Base-by-base conservation (phyloP, 2,329 filamentous ascomycete genomes). In the Aspergillus tamarii region DNA sequence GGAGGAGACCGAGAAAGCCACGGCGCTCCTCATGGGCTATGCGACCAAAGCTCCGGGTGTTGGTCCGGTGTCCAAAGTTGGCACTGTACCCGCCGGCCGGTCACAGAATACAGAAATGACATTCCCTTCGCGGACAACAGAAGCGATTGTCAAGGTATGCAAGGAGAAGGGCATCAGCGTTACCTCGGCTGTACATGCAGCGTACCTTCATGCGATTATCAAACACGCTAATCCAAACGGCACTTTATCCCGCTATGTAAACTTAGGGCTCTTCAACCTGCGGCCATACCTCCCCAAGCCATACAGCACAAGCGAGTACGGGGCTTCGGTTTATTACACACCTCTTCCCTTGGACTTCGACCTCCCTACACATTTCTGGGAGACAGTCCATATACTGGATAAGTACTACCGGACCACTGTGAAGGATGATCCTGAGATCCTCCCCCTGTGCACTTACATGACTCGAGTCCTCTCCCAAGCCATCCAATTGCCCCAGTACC, bases 211-310 rank as follows among this genome's bases (percentile, higher is more conserved):
- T 4, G 50, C 32, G 8, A 11, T 61, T 34, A 45, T 53, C 14
- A 61, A 61, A 28, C 53, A 61, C n/a, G 62, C 62, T 14, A 50
- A 64, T 34, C 59, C 62, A 10, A 34, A 21, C 5, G n/a, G 26
- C 41, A n/a, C n/a, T 4, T 19, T 32, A 7, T 19, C 36, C 23
- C 41, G 21, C 3, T 59, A 59, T 26, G 43, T 36, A 7, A 59
- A 19, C 8, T 41, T 50, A 26, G 34, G 30, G 26, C n/a, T 16
- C 2, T 28, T 59, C 43, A 59, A 59, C 28, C 57, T 59, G 8
- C 41, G 57, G 6, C 16, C 23, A 1, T 30, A 59, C 16, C 28
- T 59, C 4, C 41, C 41, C 1, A 41, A 10, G 2, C 57, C 57
- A 8, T 59, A 50, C 21, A 59, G n/a, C 43, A 39, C 34, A 9